Conservation (phyloP, 1,284 basidiomycete species). For the Ustilago loliicola region DNA sequence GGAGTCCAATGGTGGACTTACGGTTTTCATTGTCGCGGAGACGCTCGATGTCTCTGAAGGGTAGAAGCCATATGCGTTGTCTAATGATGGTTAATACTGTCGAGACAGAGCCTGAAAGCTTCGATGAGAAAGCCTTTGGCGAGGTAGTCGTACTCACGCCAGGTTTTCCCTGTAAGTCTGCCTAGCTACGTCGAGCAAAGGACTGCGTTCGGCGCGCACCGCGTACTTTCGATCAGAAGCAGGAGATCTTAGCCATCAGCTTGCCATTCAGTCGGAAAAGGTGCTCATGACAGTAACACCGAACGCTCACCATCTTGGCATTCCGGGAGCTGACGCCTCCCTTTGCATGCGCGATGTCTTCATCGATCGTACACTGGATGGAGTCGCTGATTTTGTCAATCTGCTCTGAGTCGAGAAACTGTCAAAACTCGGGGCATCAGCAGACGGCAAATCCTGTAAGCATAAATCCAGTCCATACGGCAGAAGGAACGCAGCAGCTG, state of each 20-base stretch:
- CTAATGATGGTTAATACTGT: not conserved
- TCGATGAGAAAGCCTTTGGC: not conserved
- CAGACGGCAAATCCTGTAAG: not conserved
- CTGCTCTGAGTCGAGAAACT: conserved; percentile 82
- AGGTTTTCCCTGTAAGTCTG: conserved; percentile 90
- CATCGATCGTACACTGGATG: conserved; percentile 79
- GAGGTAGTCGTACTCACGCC: conserved; percentile 20
- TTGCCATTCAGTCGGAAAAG: not conserved
- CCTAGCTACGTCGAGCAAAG: conserved; percentile 88
- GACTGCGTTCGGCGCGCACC: conserved; percentile 83
- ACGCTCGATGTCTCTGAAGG: conserved; percentile 79
- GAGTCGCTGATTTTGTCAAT: conserved; percentile 77
- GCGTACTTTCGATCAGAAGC: conserved; percentile 75
- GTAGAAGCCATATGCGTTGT: not conserved
- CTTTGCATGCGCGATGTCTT: conserved; percentile 72
- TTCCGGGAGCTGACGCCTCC: conserved; percentile 33
- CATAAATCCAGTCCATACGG: not conserved
- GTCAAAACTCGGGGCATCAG: not conserved
- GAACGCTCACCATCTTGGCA: conserved; percentile 33
- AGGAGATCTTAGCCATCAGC: not conserved
- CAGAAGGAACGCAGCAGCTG: not conserved
- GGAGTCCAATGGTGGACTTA: conserved; percentile 3
- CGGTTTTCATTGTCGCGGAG: conserved; percentile 69
- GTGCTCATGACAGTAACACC: not conserved
- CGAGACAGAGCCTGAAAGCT: not conserved